Percentiles rank a stretch among this genome's conserved stretches.
phyloP scores from a whole-genome alignment of 306 rosid genomes.

The Cucumis hystrix region DNA sequence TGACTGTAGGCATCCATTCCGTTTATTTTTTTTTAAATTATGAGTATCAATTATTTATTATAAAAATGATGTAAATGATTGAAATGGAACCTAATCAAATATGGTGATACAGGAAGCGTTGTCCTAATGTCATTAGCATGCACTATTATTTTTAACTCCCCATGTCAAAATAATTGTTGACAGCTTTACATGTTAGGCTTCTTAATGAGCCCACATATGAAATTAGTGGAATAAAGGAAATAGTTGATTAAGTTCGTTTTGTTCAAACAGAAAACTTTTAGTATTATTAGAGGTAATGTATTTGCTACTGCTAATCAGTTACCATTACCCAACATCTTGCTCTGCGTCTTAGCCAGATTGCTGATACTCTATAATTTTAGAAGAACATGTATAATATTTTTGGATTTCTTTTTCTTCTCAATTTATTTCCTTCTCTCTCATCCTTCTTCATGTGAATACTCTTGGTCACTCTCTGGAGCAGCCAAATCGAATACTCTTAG shows the following conservation, averaged over 20 bases:
- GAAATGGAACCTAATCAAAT: background rate
- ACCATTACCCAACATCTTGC: background rate
- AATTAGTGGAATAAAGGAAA: background rate
- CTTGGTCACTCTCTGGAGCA: constrained; percentile 59
- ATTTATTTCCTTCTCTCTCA: constrained; percentile 81
- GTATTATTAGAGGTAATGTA: background rate
- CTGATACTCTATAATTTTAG: background rate
- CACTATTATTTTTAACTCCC: background rate
- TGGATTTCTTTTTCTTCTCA: constrained; percentile 42
- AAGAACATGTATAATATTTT: background rate
- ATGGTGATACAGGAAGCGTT: background rate
- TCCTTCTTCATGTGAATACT: constrained; percentile 76
- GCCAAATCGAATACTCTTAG: constrained; percentile 99
- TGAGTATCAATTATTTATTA: background rate
- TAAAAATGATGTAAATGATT: background rate
- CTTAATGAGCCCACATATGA: background rate
- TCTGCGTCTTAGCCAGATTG: background rate
- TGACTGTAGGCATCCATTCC: background rate
- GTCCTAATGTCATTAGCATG: background rate
- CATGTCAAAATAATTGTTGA: background rate
- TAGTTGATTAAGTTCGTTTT: background rate
- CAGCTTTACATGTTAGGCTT: background rate
- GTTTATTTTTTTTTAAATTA: background rate
- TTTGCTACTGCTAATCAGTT: background rate
- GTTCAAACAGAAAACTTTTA: background rate